Percentiles rank a stretch among this genome's conserved stretches.
phyloP scores from a whole-genome alignment of 176 grass and related monocot species.

The Aegilops bicornis region DNA sequence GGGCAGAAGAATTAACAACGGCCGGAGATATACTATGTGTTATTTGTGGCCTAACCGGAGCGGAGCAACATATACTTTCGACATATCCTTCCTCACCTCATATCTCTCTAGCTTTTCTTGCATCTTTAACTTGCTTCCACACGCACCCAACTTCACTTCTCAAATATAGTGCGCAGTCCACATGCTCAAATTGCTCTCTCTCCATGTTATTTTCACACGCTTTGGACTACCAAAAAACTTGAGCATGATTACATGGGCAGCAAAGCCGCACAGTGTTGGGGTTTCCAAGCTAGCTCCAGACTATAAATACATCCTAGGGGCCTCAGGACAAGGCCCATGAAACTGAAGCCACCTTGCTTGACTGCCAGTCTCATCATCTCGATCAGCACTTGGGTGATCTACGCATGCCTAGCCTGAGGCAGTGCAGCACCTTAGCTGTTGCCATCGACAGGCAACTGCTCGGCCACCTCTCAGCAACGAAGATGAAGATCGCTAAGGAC shows the following conservation, averaged over 20 bases:
- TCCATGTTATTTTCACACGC: constrained; percentile 1
- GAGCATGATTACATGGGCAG: not conserved
- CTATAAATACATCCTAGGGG: constrained; percentile 59
- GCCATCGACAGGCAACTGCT: constrained; percentile 11
- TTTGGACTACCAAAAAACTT: constrained; percentile 9
- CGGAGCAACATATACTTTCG: not conserved
- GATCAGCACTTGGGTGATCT: not conserved
- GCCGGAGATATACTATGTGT: not conserved
- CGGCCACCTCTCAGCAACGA: not conserved
- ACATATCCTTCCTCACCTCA: not conserved
- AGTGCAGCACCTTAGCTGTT: not conserved
- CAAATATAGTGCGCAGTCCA: not conserved
- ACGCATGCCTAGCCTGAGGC: constrained; percentile 23
- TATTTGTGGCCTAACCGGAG: not conserved
- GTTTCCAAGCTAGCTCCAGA: not conserved
- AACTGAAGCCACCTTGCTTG: not conserved
- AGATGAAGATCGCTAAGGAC: constrained; percentile 57
- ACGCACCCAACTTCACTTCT: not conserved
- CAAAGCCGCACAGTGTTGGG: not conserved
- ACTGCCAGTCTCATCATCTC: not conserved
- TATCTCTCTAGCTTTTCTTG: not conserved
- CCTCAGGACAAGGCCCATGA: constrained; percentile 42
- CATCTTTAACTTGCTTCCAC: constrained; percentile 30
- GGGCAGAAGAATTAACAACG: too few relatives aligned
- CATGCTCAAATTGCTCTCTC: not conserved